A percentile compares a stretch with the other conserved stretches of the same genome.
Evolutionary conservation across 106 monocot species (phyloP).

Genomic region (Allium cepa): DNA sequence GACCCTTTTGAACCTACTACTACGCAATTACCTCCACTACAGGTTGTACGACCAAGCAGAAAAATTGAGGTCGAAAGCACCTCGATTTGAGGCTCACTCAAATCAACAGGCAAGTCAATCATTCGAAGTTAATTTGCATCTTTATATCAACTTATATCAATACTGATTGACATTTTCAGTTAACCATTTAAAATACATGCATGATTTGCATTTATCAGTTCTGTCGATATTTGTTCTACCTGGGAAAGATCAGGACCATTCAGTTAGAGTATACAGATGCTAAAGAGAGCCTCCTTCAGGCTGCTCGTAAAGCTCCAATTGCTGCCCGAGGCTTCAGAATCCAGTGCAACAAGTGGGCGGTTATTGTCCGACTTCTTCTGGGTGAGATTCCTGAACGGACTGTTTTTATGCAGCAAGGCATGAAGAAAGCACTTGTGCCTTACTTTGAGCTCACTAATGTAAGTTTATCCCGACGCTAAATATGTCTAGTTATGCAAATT

Average conservation of each 20-base stretch:
- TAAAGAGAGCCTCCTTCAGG: slow-evolving; percentile 58
- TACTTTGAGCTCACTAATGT: slow-evolving; percentile 75
- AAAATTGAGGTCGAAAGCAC: slow-evolving; percentile 96
- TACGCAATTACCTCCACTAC: slow-evolving; percentile 98
- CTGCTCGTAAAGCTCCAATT: slow-evolving; percentile 50
- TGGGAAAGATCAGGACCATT: slow-evolving; percentile 57
- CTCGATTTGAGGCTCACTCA: slow-evolving; percentile 91
- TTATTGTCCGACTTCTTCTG: slow-evolving; percentile 51
- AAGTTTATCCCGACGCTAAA: slow-evolving; percentile 10
- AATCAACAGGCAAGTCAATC: slow-evolving; percentile 68
- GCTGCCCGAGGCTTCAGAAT: slow-evolving; percentile 49
- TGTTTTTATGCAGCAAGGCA: slow-evolving; percentile 64
- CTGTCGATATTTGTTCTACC: slow-evolving; percentile 63
- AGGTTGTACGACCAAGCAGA: slow-evolving; percentile 97
- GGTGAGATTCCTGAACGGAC: slow-evolving; percentile 68
- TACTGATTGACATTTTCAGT: neutral
- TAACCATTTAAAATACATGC: too few species aligned
- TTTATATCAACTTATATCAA: neutral
- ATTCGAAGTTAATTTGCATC: neutral
- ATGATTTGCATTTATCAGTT: slow-evolving; percentile 37
- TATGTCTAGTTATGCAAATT: too few species aligned
- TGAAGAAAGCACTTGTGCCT: slow-evolving; percentile 48
- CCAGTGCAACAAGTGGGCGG: slow-evolving; percentile 55
- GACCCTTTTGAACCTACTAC: slow-evolving; percentile 92
- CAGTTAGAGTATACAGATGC: slow-evolving; percentile 71